Base-by-base conservation (phyloP, 352 stramenopile genomes). In the Globisporangium canariense region DNA sequence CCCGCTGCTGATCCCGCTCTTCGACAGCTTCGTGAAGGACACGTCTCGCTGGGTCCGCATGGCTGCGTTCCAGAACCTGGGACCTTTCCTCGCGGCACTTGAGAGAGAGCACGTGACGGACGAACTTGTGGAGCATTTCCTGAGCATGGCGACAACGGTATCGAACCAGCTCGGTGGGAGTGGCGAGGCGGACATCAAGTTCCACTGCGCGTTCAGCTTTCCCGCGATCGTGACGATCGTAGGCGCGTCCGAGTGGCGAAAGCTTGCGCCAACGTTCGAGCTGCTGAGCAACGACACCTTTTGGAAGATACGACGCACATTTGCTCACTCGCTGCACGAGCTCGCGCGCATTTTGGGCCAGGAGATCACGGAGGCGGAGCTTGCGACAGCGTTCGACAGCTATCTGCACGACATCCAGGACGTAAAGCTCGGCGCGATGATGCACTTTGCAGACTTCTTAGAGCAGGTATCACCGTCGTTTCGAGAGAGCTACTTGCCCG, bases 21-120 rank as follows among this genome's bases (percentile, higher is more conserved):
- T 96, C 61, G 81, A 95, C 43, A 81, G 70, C 32, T 95, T 98
- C 64, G 73, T 97, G 9, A 72, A 72, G 22, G 96, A 99, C 78
- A 71, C 75, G 13, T 97, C 95, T 43, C 91, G 96, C 52, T 98
- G 96, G 82, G 95, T 99, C 1, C 84, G 94, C 46, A 92, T 98
- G 71, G 93, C 94, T 2, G 96, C 96, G 66, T 98, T 97, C 71
- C 95, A 98, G 71, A 97, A 79, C 64, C 72, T 93, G 8, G 83
- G 84, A 1, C 78, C 83, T 25, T 90, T 93, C 53, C 67, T 93
- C 46, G 79, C 78, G 34, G 78, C 80, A n/a, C 88, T 98, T 58
- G 90, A 96, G 64, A 82, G 75, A 6, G 81, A 93, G 34, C 81
- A 96, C 28, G 67, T 98, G 30, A 87, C 77, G 16, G 77, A 94